Percentiles rank a stretch among this genome's conserved stretches.
These are phyloP conservation scores for Polyplosphaeria fusca DNA, from an alignment of 495 filamentous ascomycete species.

Conservation along the genomic window DNA sequence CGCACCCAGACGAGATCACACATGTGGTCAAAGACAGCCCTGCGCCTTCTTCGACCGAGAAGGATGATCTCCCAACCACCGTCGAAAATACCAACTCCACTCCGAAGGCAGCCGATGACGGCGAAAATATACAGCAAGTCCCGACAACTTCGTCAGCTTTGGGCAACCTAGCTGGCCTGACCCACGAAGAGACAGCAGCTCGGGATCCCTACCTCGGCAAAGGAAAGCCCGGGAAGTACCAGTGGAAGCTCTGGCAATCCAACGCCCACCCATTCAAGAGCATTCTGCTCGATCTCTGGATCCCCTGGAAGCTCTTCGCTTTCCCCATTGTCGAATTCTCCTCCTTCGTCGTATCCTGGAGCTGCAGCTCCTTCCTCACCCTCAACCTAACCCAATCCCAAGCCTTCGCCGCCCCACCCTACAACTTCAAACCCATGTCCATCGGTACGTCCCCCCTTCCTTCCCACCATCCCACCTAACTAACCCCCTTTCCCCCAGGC, in stretches of 20 bases:
- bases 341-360: conserved; percentile 59
- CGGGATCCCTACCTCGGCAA: conserved; percentile 45
- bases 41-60: conserved; percentile 19
- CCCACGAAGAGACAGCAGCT: conserved; percentile 31
- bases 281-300: conserved; percentile 47
- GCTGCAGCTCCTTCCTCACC: conserved; percentile 57
- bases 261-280: conserved; percentile 43
- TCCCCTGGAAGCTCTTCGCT: conserved; percentile 56
- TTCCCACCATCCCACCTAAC: not conserved
- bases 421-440: conserved; percentile 51
- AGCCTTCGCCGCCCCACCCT: conserved; percentile 58
- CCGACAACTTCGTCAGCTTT: conserved; percentile 32
- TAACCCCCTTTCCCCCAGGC: conserved; percentile 24
- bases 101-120: not conserved
- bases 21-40: conserved; percentile 10
- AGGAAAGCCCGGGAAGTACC: conserved; percentile 52
- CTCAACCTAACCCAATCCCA: conserved; percentile 64
- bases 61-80: conserved; percentile 3
- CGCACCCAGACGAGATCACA: conserved; percentile 34
- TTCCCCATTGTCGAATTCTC: conserved; percentile 65
- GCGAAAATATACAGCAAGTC: conserved; percentile 7
- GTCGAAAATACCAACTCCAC: conserved; percentile 13
- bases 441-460: conserved; percentile 41
- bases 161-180: conserved; percentile 28
- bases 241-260: conserved; percentile 54